Evolutionary conservation across 2,329 filamentous ascomycete species (phyloP), one percentile per base, ranked within the genome.

Genomic region (Sporothrix euskadiensis): DNA sequence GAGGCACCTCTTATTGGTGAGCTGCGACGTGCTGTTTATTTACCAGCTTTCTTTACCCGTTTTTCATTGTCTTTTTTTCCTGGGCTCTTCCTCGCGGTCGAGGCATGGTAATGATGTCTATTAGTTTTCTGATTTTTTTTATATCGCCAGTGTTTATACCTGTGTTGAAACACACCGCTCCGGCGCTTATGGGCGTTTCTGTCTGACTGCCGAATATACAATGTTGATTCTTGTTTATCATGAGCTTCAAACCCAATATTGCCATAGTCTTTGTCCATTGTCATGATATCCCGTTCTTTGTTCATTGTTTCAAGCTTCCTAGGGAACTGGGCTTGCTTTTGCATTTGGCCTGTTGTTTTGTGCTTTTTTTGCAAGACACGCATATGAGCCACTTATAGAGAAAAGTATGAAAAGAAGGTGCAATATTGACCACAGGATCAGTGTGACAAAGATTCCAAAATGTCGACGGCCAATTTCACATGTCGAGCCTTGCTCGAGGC

Each of bases 161-260:
- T 32, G 54, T 71, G 69, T 71, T 26, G 14, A 47, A 47, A 41
- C 39, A 59, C 54, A 32, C 71, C 39, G 30, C 49, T 66, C 41
- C 30, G 70, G 70, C 70, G 70, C 70, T 65, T 32, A 65, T 63
- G 10, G 70, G 70, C 44, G 70, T 71, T 71, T 56, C 44, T 65
- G 44, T 32, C 19, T 65, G 41, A 44, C 70, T 26, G 49, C 35
- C 49, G 35, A 41, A 56, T 44, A 65, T 61, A 65, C 7, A 22
- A 16, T 61, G 70, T 12, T n/a, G 19, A 19, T 41, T 56, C 52
- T 47, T 19, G 10, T 49, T 41, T 26, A 5, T 7, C 9, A 39
- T 41, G 8, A 22, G 4, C 52, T 35, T 7, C 2, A 35, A 35
- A 35, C 35, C 35, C 8, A 35, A 35, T 35, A 35, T 35, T 35